Base-by-base conservation (phyloP, 1,284 basidiomycete species). In the Pyrrhoderma lamaoense region DNA sequence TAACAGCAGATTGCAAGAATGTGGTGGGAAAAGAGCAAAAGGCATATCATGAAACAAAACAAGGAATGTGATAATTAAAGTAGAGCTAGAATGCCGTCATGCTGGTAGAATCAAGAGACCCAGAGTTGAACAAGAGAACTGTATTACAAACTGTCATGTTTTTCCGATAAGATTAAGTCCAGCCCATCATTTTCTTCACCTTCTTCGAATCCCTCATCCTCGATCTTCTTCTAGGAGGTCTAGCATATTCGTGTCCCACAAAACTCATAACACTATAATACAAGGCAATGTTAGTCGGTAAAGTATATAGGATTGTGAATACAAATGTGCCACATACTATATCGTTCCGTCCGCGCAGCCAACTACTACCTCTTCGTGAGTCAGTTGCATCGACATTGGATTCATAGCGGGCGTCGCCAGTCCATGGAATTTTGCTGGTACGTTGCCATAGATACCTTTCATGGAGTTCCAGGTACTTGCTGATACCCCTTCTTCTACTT, bases 291-390 rank as follows among this genome's bases (percentile, higher is more conserved):
- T n/a, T n/a, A n/a, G n/a, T n/a, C n/a, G n/a, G n/a, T n/a, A n/a
- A n/a, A n/a, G n/a, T n/a, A n/a, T n/a, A n/a, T n/a, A n/a, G n/a
- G n/a, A n/a, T n/a, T n/a, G n/a, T n/a, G n/a, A n/a, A n/a, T n/a
- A n/a, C n/a, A n/a, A n/a, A 40, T 37, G 18, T 8, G 8, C 35
- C 8, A 74, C 86, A 69, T 59, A 89, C 86, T 90, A 90, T 58
- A 90, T 89, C 0, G 84, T 88, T n/a, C 87, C 88, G 64, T 90
- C 88, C 13, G 87, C 85, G 70, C 87, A 89, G 0, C 87, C 87
- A 36, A 90, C 83, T 14, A 90, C 88, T 1, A 89, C 87, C 62
- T 89, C 85, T 62, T 90, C 87, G 59, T 89, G 88, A 57, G 81
- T 88, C 58, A 90, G 64, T 60, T 89, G 86, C 85, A 90, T 89